Evolutionary conservation across 164 flowering plant genomes (phyloP), one percentile per base, ranked within the genome.

Genomic region (Platanus orientalis): DNA sequence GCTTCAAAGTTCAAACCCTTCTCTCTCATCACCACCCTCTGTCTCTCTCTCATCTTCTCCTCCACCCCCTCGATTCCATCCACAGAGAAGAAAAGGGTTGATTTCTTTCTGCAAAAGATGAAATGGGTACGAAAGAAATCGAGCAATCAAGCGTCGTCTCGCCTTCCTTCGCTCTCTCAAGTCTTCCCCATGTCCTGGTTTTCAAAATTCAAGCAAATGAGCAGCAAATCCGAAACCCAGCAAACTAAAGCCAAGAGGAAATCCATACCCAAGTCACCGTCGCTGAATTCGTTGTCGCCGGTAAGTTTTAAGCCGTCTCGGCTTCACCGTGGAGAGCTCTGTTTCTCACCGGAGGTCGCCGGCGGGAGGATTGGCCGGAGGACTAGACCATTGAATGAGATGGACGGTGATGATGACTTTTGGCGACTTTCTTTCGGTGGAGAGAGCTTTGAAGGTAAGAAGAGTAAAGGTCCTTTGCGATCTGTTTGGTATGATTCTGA

Each of bases 111-210:
- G 13, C 19, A 49, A 25, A 40, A 28, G 17, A 85, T 88, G 89
- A 81, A 79, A 68, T 83, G 86, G 86, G 82, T 84, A 51, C 78
- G 74, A 61, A 84, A 78, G 69, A 83, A 77, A 69, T 45, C 66
- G 19, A n/a, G 2, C 49, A 10, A 16, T 2, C 49, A 45, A 13
- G 6, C 49, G n/a, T 28, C 77, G 17, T 58, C 80, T 12, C 62
- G 64, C 21, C 49, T 68, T 61, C 57, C 76, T 50, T 73, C 79
- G 20, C 56, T 81, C 50, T 78, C 84, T 30, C 79, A 73, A 28
- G 76, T 81, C 28, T 80, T 83, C 51, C 84, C 85, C 23, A 24
- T 36, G 44, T 86, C 97, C 9, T 90, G 94, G 97, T 40, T 86
- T 53, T 77, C 87, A 2, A 84, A 69, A 79, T 70, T 88, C 70